A percentile compares a stretch with the other conserved stretches of the same genome.
phyloP scores from a whole-genome alignment of 495 filamentous ascomycete genomes.

The Cenococcum geophilum region DNA sequence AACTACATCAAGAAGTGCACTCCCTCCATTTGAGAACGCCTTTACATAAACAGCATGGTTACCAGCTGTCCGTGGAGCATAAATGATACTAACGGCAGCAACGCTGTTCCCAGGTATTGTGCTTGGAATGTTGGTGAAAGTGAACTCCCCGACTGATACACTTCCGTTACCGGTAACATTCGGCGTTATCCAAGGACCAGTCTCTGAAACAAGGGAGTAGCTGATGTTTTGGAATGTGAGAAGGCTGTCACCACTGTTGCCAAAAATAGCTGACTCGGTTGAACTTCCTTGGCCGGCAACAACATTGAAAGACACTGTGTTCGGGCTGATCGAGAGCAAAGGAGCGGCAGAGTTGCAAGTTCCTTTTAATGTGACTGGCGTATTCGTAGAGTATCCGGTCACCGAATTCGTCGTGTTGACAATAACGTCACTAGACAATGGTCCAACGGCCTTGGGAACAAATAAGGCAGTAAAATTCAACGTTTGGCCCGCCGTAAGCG shows the following conservation, averaged over 20 bases:
- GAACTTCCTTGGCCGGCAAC: conserved; percentile 35
- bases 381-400: conserved; percentile 36
- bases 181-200: conserved; percentile 35
- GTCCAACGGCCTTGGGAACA: conserved; percentile 36
- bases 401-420: conserved; percentile 35
- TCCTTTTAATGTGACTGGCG: conserved; percentile 37
- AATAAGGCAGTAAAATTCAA: conserved; percentile 43
- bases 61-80: conserved; percentile 39
- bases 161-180: conserved; percentile 33
- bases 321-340: conserved; percentile 37
- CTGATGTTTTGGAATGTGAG: conserved; percentile 31
- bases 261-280: conserved; percentile 31
- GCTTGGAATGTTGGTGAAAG: conserved; percentile 39
- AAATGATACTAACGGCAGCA: conserved; percentile 38
- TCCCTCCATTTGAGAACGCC: conserved; percentile 42
- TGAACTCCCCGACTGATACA: conserved; percentile 39
- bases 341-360: conserved; percentile 34
- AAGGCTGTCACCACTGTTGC: conserved; percentile 20
- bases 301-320: conserved; percentile 39
- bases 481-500: conserved; percentile 34
- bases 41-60: conserved; percentile 42
- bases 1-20: conserved; percentile 38
- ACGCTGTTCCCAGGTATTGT: conserved; percentile 34
- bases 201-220: conserved; percentile 35
- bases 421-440: conserved; percentile 40